Base-by-base conservation (phyloP, 2,329 filamentous ascomycete species). In the Penicillium sp. region DNA sequence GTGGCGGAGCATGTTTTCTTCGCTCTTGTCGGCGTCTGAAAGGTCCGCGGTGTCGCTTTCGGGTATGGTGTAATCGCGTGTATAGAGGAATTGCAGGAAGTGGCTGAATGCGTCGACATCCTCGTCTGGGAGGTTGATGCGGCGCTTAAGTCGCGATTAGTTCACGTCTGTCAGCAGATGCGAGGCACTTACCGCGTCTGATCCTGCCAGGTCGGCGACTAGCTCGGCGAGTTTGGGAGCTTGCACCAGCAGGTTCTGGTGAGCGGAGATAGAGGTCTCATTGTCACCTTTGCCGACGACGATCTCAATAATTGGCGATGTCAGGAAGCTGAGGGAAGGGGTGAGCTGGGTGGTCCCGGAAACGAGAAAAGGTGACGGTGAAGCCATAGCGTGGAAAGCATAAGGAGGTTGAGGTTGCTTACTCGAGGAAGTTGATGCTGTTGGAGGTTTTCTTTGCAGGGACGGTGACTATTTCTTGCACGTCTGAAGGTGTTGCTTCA, bases 41-140 rank as follows among this genome's bases (percentile, higher is more conserved):
- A 7, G 81, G 75, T 0, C 87, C 83, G 69, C 87, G 65, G 86
- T 84, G 63, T 82, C 82, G 18, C 81, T 73, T 34, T 72, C 71
- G 50, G 78, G 76, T 10, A 91, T 90, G 76, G 93, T 95, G 81
- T 97, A 94, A 76, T 95, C 90, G 70, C 84, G 84, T 1, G 89
- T 92, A 76, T 95, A 95, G 49, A 93, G 85, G 71, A 85, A 95
- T 72, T 94, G 89, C 64, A 94, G 83, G 64, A 92, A 90, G 71
- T 86, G 91, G 57, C 88, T 87, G 52, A 91, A 86, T 21, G 90
- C 87, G 60, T 91, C 87, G 43, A 90, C 74, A 64, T 91, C 83
- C 63, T 91, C 88, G 60, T 82, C 76, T 2, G 80, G 69, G 22
- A 96, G 86, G 55, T 87, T 77, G 57, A 96, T 86, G 55, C 85